phyloP scores from a whole-genome alignment of 768 basidiomycete genomes.

The Neoboletus subvelutipes region DNA sequence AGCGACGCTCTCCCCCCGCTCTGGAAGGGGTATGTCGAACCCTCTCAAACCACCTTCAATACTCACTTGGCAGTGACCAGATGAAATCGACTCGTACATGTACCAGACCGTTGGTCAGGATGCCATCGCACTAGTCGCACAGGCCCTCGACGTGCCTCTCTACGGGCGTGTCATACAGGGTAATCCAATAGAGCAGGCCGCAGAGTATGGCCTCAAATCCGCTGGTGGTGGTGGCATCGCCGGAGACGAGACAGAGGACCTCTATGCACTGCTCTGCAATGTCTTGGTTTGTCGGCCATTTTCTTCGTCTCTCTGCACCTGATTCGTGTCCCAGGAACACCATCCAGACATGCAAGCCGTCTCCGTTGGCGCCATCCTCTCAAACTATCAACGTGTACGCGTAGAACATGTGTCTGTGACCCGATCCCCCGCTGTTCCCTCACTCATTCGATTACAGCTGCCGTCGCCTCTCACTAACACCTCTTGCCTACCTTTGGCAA shows the following conservation, averaged over 20 bases:
- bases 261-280: constrained; percentile 64
- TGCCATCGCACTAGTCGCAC: constrained; percentile 82
- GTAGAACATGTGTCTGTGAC: constrained; percentile 91
- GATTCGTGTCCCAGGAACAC: constrained; percentile 43
- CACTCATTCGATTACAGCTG: constrained; percentile 50
- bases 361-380: constrained; percentile 94
- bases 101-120: constrained; percentile 99
- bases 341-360: constrained; percentile 86
- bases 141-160: constrained; percentile 82
- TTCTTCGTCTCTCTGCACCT: not conserved
- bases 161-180: constrained; percentile 82
- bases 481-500: constrained; percentile 93
- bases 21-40: constrained; percentile 69
- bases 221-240: constrained; percentile 48
- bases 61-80: constrained; percentile 41
- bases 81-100: constrained; percentile 97
- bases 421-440: not conserved
- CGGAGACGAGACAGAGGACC: constrained; percentile 97
- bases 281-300: constrained; percentile 66
- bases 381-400: constrained; percentile 94
- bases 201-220: constrained; percentile 79
- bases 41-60: not conserved
- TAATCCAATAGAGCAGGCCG: constrained; percentile 71
- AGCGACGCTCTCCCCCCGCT: constrained; percentile 81
- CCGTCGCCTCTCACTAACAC: constrained; percentile 71